phyloP scores from a whole-genome alignment of 2,329 filamentous ascomycete species.

The Curvularia verruculosa region DNA sequence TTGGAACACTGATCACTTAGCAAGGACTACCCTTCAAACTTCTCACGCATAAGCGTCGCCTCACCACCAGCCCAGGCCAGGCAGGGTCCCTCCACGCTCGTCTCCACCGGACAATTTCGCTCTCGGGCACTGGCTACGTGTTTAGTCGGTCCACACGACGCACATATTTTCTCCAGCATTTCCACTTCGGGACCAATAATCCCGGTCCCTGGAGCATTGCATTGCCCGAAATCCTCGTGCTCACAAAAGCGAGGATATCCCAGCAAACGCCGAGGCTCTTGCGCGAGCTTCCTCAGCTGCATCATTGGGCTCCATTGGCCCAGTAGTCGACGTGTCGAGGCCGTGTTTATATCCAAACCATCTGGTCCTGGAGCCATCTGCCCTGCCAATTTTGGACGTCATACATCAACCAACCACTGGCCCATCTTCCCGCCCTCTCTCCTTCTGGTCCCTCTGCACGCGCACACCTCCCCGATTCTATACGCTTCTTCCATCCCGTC shows the following conservation, averaged over 20 bases:
- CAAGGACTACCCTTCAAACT: conserved; percentile 47
- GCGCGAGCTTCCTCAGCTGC: conserved; percentile 42
- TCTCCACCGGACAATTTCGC: conserved; percentile 38
- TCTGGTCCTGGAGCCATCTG: conserved; percentile 37
- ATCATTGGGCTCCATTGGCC: conserved; percentile 47
- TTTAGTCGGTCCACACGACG: conserved; percentile 36
- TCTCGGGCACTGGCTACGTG: conserved; percentile 42
- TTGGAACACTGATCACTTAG: conserved; percentile 38
- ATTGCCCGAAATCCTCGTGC: conserved; percentile 41
- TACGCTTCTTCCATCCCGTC: conserved; percentile 19
- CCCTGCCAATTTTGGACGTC: conserved; percentile 39
- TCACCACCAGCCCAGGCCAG: conserved; percentile 33
- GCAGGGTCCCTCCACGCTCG: conserved; percentile 46
- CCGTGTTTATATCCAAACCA: conserved; percentile 48
- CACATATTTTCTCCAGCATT: conserved; percentile 44
- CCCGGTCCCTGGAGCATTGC: conserved; percentile 38
- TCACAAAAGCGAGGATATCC: conserved; percentile 47
- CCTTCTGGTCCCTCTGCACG: conserved; percentile 8
- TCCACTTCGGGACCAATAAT: conserved; percentile 45
- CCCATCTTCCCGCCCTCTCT: conserved; percentile 17
- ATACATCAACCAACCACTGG: conserved; percentile 25
- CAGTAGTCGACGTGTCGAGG: conserved; percentile 41
- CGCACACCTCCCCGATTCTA: conserved; percentile 4
- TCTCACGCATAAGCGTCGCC: conserved; percentile 37
- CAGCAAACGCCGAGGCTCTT: conserved; percentile 45